Conservation (phyloP, 1,284 basidiomycete species). For the Leccinum subrobustum region DNA sequence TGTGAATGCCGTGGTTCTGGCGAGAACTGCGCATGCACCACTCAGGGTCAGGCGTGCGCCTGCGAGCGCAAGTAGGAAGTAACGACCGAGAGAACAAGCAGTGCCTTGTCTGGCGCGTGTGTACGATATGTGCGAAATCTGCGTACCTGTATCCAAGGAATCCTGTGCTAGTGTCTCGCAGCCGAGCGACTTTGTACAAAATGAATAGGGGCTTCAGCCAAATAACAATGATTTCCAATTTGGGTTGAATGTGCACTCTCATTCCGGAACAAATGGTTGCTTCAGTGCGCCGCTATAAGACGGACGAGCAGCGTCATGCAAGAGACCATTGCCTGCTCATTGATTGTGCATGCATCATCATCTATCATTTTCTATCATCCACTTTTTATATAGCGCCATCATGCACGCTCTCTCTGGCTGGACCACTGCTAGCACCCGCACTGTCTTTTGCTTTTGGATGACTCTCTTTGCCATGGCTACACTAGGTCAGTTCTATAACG, state of each 20-base stretch:
- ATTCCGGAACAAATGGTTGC: not conserved
- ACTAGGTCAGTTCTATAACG: conserved; percentile 15
- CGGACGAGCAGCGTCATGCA: not conserved
- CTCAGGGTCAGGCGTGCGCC: conserved; percentile 10
- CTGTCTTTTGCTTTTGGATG: conserved; percentile 22
- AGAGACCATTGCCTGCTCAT: conserved; percentile 17
- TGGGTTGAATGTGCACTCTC: conserved; percentile 20
- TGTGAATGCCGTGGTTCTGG: conserved; percentile 26
- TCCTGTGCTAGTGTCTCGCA: not conserved
- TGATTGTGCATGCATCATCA: conserved; percentile 19
- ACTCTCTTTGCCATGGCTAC: conserved; percentile 20
- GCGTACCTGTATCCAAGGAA: not conserved
- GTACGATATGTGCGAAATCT: conserved; percentile 4
- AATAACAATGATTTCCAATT: conserved; percentile 16
- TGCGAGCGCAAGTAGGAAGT: conserved; percentile 20
- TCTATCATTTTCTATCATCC: conserved; percentile 3
- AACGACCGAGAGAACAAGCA: conserved; percentile 12
- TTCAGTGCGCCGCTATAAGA: conserved; percentile 13
- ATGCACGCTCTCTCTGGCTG: conserved; percentile 14
- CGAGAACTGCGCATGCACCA: conserved; percentile 17
- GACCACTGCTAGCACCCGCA: conserved; percentile 7
- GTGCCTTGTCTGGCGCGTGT: conserved; percentile 2
- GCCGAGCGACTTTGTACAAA: conserved; percentile 10
- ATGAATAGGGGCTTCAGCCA: not conserved
- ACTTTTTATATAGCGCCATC: not conserved